Conservation (phyloP, 2,329 filamentous ascomycete genomes). For the Colletotrichum navitas region DNA sequence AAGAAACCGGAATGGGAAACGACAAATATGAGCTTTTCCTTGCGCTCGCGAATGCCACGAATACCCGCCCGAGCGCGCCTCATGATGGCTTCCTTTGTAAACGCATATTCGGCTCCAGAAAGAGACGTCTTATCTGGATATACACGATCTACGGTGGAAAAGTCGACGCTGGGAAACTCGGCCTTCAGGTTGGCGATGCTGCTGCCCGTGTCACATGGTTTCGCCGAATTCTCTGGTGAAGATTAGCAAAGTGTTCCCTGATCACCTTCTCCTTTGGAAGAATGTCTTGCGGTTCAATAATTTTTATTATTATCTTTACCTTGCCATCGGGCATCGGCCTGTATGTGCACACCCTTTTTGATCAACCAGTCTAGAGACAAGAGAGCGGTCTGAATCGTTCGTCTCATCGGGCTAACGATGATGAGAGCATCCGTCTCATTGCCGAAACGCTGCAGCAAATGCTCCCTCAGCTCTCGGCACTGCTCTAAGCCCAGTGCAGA, state of each 20-base stretch:
- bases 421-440: constrained; percentile 58
- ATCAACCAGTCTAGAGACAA: constrained; percentile 70
- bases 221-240: constrained; percentile 62
- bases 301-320: constrained; percentile 55
- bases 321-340: constrained; percentile 74
- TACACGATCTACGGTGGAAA: constrained; percentile 66
- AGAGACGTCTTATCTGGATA: constrained; percentile 73
- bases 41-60: constrained; percentile 61
- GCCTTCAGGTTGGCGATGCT: constrained; percentile 56
- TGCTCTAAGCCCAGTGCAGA: constrained; percentile 63
- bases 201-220: constrained; percentile 73
- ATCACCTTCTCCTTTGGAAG: constrained; percentile 59
- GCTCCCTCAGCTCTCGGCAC: constrained; percentile 59
- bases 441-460: constrained; percentile 56
- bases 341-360: constrained; percentile 64
- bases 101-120: constrained; percentile 62
- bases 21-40: constrained; percentile 73
- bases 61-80: constrained; percentile 66
- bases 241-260: constrained; percentile 66
- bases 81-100: constrained; percentile 65
- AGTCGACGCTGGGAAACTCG: constrained; percentile 70
- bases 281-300: neutral
- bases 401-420: constrained; percentile 73
- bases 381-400: constrained; percentile 74
- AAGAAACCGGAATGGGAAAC: constrained; percentile 76